A percentile compares a stretch with the other conserved stretches of the same genome.
Evolutionary conservation across 2,329 filamentous ascomycete species (phyloP).

Genomic region (Hypomyces rosellus): DNA sequence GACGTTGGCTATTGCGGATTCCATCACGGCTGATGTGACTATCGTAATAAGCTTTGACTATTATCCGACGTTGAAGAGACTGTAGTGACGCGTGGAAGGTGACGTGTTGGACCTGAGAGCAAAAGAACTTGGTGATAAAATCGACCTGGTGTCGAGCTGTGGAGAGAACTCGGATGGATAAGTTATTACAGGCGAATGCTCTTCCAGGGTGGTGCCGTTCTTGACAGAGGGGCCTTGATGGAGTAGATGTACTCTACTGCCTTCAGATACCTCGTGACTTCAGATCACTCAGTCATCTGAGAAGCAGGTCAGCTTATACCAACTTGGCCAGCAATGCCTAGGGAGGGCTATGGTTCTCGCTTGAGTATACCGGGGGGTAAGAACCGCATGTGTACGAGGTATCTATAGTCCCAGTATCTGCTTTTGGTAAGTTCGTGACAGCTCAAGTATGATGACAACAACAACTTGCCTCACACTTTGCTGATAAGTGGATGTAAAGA

Average conservation of each 20-base stretch:
- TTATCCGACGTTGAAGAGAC: background rate
- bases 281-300: background rate
- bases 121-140: background rate
- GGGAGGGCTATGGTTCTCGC: background rate
- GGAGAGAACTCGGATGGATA: background rate
- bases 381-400: too few species aligned
- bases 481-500: too few species aligned
- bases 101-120: background rate
- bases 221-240: background rate
- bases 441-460: too few species aligned
- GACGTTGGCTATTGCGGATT: constrained; percentile 45
- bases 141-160: background rate
- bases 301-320: background rate
- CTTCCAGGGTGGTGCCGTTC: background rate
- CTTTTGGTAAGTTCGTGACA: too few species aligned
- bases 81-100: background rate
- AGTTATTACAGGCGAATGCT: background rate
- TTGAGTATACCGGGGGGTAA: too few species aligned
- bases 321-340: background rate
- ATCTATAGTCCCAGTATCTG: too few species aligned
- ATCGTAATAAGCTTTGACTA: background rate
- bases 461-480: too few species aligned
- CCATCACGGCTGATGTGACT: constrained; percentile 20
- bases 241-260: background rate
- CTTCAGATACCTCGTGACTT: background rate